Evolutionary conservation across 768 basidiomycete genomes (phyloP).

Genomic region (Lactarius akahatsu): DNA sequence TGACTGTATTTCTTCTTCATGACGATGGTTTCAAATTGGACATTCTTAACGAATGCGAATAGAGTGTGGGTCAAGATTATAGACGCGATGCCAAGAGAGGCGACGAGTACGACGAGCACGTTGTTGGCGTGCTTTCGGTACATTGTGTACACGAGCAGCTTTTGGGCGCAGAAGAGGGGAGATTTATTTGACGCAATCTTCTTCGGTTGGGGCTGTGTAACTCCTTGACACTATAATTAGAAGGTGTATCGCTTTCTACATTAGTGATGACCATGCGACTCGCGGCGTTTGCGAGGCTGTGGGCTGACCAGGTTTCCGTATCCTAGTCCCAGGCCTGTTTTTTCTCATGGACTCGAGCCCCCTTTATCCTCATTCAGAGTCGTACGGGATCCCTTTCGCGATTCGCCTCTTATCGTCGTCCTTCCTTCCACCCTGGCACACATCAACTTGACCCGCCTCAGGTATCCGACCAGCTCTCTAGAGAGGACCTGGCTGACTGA

Average conservation of each 20-base stretch:
- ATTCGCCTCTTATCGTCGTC: too few species aligned
- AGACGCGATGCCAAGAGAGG: too few species aligned
- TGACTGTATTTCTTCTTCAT: slow-evolving; percentile 15
- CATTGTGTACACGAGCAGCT: background rate
- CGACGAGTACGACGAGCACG: slow-evolving; percentile 6
- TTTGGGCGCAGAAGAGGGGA: background rate
- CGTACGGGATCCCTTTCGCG: background rate
- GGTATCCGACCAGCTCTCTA: background rate
- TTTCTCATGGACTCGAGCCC: background rate
- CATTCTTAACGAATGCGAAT: slow-evolving; percentile 2
- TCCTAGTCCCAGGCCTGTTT: too few species aligned
- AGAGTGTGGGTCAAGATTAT: too few species aligned
- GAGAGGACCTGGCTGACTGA: background rate
- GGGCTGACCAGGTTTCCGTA: background rate
- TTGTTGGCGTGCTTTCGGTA: background rate
- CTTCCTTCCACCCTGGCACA: background rate
- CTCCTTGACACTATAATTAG: background rate
- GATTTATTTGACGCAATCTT: background rate
- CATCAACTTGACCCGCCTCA: background rate
- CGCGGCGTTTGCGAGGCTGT: background rate
- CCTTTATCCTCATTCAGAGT: background rate
- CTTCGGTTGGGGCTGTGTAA: background rate
- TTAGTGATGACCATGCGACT: background rate
- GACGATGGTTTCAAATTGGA: slow-evolving; percentile 3
- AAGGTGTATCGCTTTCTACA: background rate